A percentile compares a stretch with the other conserved stretches of the same genome.
phyloP scores from a whole-genome alignment of 1,139 yeast species.

The Trichomonascaceae sp. region DNA sequence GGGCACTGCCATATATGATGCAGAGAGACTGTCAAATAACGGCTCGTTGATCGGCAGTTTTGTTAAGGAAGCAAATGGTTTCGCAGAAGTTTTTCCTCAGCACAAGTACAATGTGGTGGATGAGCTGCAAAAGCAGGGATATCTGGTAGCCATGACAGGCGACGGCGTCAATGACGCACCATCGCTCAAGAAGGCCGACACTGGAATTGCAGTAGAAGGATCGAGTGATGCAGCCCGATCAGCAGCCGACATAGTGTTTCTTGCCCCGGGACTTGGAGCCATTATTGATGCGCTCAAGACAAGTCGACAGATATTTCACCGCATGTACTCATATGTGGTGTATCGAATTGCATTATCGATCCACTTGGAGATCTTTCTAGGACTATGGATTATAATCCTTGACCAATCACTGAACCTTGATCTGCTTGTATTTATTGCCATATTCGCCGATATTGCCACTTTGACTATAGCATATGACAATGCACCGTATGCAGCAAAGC shows the following conservation, averaged over 20 bases:
- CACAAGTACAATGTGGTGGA: conserved; percentile 91
- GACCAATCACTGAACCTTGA: conserved; percentile 77
- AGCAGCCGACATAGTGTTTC: conserved; percentile 94
- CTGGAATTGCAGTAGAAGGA: conserved; percentile 97
- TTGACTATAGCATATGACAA: conserved; percentile 92
- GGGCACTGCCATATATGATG: conserved; percentile 67
- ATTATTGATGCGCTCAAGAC: conserved; percentile 81
- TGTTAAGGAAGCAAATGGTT: conserved; percentile 81
- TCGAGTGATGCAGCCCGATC: conserved; percentile 95
- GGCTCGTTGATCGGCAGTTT: conserved; percentile 32
- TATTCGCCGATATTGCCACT: conserved; percentile 94
- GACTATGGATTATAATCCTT: conserved; percentile 91
- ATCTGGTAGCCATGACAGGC: conserved; percentile 97
- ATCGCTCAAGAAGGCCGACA: conserved; percentile 91
- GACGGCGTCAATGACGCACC: conserved; percentile 98
- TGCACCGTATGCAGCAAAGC: conserved; percentile 85
- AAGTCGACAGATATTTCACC: conserved; percentile 95
- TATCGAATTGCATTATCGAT: conserved; percentile 92
- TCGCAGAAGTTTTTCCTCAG: conserved; percentile 97
- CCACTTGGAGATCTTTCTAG: conserved; percentile 88
- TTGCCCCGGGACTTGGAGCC: conserved; percentile 95
- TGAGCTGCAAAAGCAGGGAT: conserved; percentile 84
- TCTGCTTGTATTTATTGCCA: conserved; percentile 88
- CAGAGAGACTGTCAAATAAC: conserved; percentile 64
- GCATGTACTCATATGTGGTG: conserved; percentile 94